Conservation (phyloP, 495 filamentous ascomycete genomes). For the Xylaria curta region DNA sequence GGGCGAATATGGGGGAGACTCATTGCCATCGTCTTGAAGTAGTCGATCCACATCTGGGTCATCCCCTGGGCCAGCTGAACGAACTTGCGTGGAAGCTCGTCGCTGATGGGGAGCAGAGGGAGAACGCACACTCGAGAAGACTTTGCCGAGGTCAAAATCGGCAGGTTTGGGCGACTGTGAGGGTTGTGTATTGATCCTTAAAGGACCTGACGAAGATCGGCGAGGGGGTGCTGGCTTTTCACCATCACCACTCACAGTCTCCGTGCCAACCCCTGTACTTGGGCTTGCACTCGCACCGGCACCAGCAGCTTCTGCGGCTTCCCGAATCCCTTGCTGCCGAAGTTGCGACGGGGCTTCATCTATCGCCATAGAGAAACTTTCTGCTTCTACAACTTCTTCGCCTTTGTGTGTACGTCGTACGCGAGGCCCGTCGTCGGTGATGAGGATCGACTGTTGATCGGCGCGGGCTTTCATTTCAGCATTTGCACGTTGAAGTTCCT, state of each 20-base stretch:
- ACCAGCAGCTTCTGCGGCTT: constrained; percentile 37
- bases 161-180: constrained; percentile 55
- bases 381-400: constrained; percentile 85
- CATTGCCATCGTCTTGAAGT: constrained; percentile 80
- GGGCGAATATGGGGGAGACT: constrained; percentile 87
- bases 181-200: constrained; percentile 56
- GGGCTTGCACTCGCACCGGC: constrained; percentile 6
- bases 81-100: constrained; percentile 52
- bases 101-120: constrained; percentile 58
- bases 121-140: constrained; percentile 70
- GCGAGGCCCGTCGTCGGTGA: constrained; percentile 81
- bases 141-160: constrained; percentile 73
- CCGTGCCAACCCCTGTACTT: constrained; percentile 18
- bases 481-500: constrained; percentile 81
- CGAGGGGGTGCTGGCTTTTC: constrained; percentile 31
- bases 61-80: constrained; percentile 56
- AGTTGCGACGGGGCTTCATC: constrained; percentile 50
- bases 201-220: constrained; percentile 43
- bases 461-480: constrained; percentile 72
- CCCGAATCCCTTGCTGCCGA: constrained; percentile 47
- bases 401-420: constrained; percentile 94
- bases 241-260: constrained; percentile 39
- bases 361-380: constrained; percentile 40
- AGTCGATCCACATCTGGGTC: constrained; percentile 93
- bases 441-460: constrained; percentile 86